Percentiles rank a stretch among this genome's conserved stretches.
These are phyloP conservation scores for Yarrowia bubula DNA, from an alignment of 805 yeast genomes.

Conservation along the genomic window DNA sequence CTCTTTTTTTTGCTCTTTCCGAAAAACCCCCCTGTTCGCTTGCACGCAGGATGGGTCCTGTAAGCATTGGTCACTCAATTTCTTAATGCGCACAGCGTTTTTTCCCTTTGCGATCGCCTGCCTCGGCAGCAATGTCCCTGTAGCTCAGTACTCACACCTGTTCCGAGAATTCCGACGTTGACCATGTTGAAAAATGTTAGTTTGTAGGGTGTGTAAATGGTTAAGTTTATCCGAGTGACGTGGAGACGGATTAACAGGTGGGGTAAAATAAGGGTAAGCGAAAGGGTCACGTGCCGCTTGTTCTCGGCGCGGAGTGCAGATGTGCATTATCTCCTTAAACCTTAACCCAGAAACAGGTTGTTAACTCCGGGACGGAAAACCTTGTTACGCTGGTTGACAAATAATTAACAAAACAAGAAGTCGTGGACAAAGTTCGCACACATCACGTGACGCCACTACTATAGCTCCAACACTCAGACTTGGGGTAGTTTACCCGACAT, in stretches of 20 bases:
- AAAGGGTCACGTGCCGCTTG: not conserved
- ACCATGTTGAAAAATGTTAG: slow-evolving; percentile 27
- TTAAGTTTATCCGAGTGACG: slow-evolving; percentile 14
- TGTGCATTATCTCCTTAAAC: not conserved
- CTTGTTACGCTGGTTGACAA: too few relatives aligned
- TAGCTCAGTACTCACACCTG: slow-evolving; percentile 33
- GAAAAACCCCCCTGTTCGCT: not conserved
- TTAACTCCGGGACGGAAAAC: not conserved
- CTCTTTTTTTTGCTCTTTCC: not conserved
- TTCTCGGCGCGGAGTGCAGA: not conserved
- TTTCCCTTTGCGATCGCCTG: not conserved
- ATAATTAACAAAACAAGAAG: too few relatives aligned
- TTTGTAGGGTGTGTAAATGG: not conserved
- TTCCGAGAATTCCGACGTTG: slow-evolving; percentile 37
- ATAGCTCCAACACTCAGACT: not conserved
- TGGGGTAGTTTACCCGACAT: not conserved
- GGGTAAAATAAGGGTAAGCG: not conserved
- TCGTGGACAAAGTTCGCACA: not conserved
- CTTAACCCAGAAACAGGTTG: not conserved
- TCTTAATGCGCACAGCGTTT: too few relatives aligned
- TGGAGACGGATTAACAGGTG: slow-evolving; percentile 8
- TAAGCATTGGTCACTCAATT: too few relatives aligned
- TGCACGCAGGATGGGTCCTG: too few relatives aligned
- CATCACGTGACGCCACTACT: not conserved
- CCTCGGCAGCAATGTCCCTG: not conserved